phyloP scores from a whole-genome alignment of 2,329 filamentous ascomycete species.

The Aspergillus melleus region DNA sequence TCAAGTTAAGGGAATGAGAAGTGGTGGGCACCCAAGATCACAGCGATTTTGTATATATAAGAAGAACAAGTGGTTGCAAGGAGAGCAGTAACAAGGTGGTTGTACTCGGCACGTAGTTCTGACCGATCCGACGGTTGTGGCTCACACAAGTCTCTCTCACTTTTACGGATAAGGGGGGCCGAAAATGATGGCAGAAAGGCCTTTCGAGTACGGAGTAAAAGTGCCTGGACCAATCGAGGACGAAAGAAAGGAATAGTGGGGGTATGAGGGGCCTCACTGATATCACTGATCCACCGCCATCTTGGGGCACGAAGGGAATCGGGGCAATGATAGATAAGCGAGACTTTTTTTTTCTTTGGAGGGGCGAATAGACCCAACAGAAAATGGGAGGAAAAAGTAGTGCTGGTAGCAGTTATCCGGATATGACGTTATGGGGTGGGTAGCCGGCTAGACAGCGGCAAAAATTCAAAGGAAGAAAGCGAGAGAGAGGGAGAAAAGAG shows the following conservation, averaged over 20 bases:
- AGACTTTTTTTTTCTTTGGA: slow-evolving; percentile 1
- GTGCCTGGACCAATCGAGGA: slow-evolving; percentile 18
- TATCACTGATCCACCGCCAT: slow-evolving; percentile 23
- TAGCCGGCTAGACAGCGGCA: background rate
- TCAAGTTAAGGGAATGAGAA: too few species aligned
- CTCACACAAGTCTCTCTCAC: slow-evolving; percentile 6
- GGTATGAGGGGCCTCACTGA: slow-evolving; percentile 16
- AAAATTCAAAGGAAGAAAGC: background rate
- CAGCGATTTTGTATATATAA: background rate
- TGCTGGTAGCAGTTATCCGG: slow-evolving; percentile 21
- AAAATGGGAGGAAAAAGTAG: slow-evolving; percentile 28
- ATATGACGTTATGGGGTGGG: slow-evolving; percentile 26
- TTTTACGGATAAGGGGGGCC: background rate
- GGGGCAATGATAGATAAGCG: slow-evolving; percentile 15
- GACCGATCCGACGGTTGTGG: slow-evolving; percentile 4
- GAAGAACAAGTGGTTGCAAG: background rate
- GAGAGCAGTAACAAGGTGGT: background rate
- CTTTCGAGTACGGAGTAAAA: slow-evolving; percentile 4
- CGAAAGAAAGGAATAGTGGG: slow-evolving; percentile 12
- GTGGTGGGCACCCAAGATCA: too few species aligned
- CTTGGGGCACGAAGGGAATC: slow-evolving; percentile 12
- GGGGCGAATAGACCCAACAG: slow-evolving; percentile 18
- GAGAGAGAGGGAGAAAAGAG: too few species aligned
- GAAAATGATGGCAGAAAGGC: background rate
- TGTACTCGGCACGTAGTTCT: slow-evolving; percentile 4